Conservation (phyloP, 805 yeast genomes). For the Kodamaea leandrae region DNA sequence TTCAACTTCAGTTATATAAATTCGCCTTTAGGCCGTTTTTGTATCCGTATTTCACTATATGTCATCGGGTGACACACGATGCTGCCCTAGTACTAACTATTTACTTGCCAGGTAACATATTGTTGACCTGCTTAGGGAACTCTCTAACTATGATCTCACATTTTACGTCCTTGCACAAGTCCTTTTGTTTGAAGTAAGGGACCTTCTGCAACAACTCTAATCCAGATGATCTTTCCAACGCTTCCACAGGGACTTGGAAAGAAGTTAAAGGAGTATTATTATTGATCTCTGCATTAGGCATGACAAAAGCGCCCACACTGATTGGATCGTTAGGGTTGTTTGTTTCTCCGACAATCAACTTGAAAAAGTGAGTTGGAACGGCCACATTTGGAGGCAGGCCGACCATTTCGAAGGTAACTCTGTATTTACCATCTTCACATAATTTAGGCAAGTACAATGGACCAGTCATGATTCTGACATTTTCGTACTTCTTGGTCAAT, state of each 20-base stretch:
- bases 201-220: conserved; percentile 72
- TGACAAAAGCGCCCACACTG: conserved; percentile 87
- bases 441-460: conserved; percentile 84
- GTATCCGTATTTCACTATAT: too few species aligned
- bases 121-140: conserved; percentile 48
- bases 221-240: conserved; percentile 85
- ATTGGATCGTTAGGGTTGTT: conserved; percentile 42
- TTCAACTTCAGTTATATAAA: too few species aligned
- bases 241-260: conserved; percentile 87
- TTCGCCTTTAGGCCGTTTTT: too few species aligned
- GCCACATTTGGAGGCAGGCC: conserved; percentile 97
- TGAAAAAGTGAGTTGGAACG: conserved; percentile 96
- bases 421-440: conserved; percentile 78
- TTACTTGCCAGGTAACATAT: conserved; percentile 15
- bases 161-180: conserved; percentile 73
- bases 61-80: neutral
- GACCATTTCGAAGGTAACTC: conserved; percentile 85
- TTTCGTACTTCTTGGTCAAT: conserved; percentile 64
- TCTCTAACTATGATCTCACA: conserved; percentile 84
- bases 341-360: conserved; percentile 80
- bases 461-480: conserved; percentile 88
- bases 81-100: too few species aligned
- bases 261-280: conserved; percentile 67
- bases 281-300: conserved; percentile 81
- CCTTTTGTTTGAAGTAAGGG: conserved; percentile 53